Evolutionary conservation across 495 filamentous ascomycete genomes (phyloP).

Genomic region (Penicillium cosmopolitanum): DNA sequence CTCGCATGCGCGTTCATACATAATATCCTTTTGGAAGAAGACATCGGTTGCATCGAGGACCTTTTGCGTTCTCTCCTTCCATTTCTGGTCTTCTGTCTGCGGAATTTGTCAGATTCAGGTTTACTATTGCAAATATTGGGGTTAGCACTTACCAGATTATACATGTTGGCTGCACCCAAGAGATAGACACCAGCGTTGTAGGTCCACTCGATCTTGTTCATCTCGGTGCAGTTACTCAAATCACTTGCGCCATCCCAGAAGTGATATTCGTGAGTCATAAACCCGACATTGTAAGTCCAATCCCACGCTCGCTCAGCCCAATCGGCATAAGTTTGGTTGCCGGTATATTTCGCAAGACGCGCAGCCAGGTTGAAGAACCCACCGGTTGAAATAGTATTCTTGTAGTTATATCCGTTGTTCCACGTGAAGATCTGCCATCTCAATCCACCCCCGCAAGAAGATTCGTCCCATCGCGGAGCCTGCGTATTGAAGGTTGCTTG

Average conservation of each 20-base stretch:
- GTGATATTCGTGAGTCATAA: conserved; percentile 63
- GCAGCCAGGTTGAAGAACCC: conserved; percentile 81
- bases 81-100: conserved; percentile 46
- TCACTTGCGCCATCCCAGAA: conserved; percentile 69
- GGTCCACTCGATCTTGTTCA: conserved; percentile 44
- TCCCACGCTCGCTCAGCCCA: conserved; percentile 77
- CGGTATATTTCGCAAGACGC: conserved; percentile 74
- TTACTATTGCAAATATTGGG: neutral
- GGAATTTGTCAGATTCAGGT: neutral
- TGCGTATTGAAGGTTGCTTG: conserved; percentile 82
- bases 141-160: conserved; percentile 35
- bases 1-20: conserved; percentile 67
- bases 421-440: conserved; percentile 84
- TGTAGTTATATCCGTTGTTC: conserved; percentile 80
- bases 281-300: conserved; percentile 65
- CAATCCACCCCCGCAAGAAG: conserved; percentile 70
- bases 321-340: conserved; percentile 75
- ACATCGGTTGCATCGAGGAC: conserved; percentile 61
- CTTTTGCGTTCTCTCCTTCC: conserved; percentile 61
- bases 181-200: conserved; percentile 43
- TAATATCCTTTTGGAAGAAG: conserved; percentile 55
- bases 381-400: conserved; percentile 80
- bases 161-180: conserved; percentile 46
- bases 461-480: conserved; percentile 69
- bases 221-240: conserved; percentile 39